Evolutionary conservation across 345 rosid genomes (phyloP).

Genomic region (Geranium brycei): DNA sequence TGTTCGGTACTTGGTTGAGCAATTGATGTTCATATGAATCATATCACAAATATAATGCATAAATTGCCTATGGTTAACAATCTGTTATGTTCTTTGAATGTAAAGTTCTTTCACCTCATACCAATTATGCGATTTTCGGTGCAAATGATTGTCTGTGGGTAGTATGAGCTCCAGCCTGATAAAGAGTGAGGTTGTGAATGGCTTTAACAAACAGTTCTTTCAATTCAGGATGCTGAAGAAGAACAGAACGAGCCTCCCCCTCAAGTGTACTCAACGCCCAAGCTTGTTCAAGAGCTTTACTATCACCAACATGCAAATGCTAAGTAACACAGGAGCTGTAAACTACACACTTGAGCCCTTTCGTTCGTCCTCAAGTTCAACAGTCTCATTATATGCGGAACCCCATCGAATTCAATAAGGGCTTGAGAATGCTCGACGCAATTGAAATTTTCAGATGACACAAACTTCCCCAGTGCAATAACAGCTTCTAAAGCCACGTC

Average conservation of each 20-base stretch:
- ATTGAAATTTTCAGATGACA: constrained; percentile 40
- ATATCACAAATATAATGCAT: too few relatives aligned
- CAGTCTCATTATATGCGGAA: constrained; percentile 32
- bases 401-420: constrained; percentile 39
- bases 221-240: constrained; percentile 32
- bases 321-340: constrained; percentile 33
- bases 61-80: neutral
- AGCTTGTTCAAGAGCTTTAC: constrained; percentile 46
- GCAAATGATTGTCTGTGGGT: constrained; percentile 20
- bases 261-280: constrained; percentile 36
- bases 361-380: constrained; percentile 15
- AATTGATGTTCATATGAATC: neutral
- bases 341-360: constrained; percentile 23
- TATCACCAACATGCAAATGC: constrained; percentile 43
- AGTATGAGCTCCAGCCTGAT: constrained; percentile 32
- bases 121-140: constrained; percentile 2
- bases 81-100: neutral
- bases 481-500: constrained; percentile 40
- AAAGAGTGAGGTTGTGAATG: constrained; percentile 34
- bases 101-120: neutral
- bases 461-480: constrained; percentile 40
- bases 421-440: constrained; percentile 37
- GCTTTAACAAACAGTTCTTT: constrained; percentile 35
- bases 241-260: constrained; percentile 31
- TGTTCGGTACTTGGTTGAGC: too few relatives aligned